Evolutionary conservation across 129 eudicot genomes (phyloP), one percentile per base, ranked within the genome.

Genomic region (Saposhnikovia divaricata): DNA sequence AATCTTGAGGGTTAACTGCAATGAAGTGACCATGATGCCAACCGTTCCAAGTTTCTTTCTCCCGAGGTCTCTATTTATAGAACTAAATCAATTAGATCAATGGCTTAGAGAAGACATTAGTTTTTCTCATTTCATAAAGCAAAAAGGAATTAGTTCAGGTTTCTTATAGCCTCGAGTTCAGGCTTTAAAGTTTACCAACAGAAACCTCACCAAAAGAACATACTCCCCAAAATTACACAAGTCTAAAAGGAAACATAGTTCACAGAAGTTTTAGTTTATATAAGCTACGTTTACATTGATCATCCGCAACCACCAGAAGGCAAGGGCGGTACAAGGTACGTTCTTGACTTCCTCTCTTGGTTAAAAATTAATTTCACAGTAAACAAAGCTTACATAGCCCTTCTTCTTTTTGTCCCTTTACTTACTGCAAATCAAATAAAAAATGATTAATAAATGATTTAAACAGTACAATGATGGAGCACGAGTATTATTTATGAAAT

Each of bases 281-380:
- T 3, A 45, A 82, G 84, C 84, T 79, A 79, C 66, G 83, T 3
- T 86, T 90, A 11, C 40, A 51, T 68, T 83, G 27, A 9, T 40
- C 43, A 40, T 44, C 47, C 47, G 44, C 80, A 73, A 81, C 72
- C 86, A 79, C 89, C 91, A 85, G 59, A 73, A 31, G 38, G 85
- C 86, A 83, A 82, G 86, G 89, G 88, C 81, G 6, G 43, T 40
- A 40, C 43, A 4, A 40, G 43, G 6, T 40, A 40, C 43, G 43
- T 40, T 40, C 43, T 40, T 40, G 6, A 40, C 43, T 40, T 40
- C 43, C 43, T 40, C 43, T 40, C 43, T 40, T 40, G 43, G 43
- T 40, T 81, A 39, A 75, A 27, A 75, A 82, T 77, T 77, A 75
- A 82, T 77, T 77, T 79, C 79, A 25, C 25, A 63, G 81, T 74